A percentile compares a stretch with the other conserved stretches of the same genome.
These are phyloP conservation scores for Ophiostoma triangulosporum DNA, from an alignment of 2,329 filamentous ascomycete species.

Conservation along the genomic window DNA sequence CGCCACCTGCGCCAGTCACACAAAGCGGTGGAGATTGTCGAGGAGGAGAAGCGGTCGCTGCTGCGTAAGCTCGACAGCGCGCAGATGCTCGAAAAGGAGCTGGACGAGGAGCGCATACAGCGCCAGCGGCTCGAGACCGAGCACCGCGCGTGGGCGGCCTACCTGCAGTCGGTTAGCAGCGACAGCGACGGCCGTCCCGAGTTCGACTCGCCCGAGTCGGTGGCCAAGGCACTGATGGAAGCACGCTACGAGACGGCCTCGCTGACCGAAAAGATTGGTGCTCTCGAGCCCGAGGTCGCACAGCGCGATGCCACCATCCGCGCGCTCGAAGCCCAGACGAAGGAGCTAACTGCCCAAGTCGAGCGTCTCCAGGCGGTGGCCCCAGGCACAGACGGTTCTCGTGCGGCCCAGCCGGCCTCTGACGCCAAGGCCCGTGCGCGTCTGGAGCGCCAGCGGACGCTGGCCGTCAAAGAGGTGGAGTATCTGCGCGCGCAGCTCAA, in stretches of 20 bases:
- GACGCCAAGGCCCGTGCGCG: conserved; percentile 56
- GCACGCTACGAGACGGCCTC: conserved; percentile 69
- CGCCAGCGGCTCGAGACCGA: conserved; percentile 83
- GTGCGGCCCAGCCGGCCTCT: neutral
- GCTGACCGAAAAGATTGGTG: conserved; percentile 68
- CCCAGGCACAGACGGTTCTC: conserved; percentile 9
- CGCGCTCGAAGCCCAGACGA: conserved; percentile 56
- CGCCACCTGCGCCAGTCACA: conserved; percentile 68
- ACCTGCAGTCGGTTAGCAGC: conserved; percentile 56
- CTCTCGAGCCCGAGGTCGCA: conserved; percentile 61
- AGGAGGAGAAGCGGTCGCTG: conserved; percentile 83
- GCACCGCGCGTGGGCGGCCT: conserved; percentile 71
- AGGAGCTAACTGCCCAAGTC: conserved; percentile 50
- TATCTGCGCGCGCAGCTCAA: conserved; percentile 87
- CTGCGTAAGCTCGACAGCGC: conserved; percentile 66
- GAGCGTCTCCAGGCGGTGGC: conserved; percentile 49
- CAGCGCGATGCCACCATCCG: conserved; percentile 67
- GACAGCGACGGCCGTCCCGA: conserved; percentile 52
- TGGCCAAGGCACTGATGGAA: conserved; percentile 72
- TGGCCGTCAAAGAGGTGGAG: conserved; percentile 86
- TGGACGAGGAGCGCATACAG: conserved; percentile 68
- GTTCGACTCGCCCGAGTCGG: conserved; percentile 76
- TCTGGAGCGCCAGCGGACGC: conserved; percentile 69
- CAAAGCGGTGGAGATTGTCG: conserved; percentile 82
- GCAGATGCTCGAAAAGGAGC: conserved; percentile 58